Evolutionary conservation across 345 rosid species (phyloP).

Genomic region (Gossypioides kirkii): DNA sequence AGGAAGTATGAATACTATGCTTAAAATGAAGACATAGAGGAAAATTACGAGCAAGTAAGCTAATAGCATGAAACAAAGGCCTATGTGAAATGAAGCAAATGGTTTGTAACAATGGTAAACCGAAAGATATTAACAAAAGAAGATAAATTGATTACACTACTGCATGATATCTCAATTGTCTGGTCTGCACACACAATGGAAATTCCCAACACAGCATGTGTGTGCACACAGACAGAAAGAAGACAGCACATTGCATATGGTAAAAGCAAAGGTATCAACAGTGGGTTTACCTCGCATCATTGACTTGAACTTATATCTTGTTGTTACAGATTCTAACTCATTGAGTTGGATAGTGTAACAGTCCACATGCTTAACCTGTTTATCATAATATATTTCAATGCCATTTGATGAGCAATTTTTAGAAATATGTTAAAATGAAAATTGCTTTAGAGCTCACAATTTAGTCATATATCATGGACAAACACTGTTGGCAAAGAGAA

Average conservation of each 20-base stretch:
- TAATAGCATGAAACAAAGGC: neutral
- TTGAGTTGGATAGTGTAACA: slow-evolving; percentile 62
- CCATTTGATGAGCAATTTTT: neutral
- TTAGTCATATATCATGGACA: neutral
- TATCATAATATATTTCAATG: neutral
- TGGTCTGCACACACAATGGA: neutral
- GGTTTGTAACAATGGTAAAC: neutral
- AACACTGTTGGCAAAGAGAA: slow-evolving; percentile 2
- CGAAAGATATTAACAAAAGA: neutral
- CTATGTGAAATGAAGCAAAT: neutral
- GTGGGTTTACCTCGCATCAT: slow-evolving; percentile 82
- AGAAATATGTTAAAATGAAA: neutral
- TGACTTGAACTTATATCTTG: slow-evolving; percentile 71
- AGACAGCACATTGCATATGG: neutral
- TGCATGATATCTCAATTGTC: slow-evolving; percentile 1
- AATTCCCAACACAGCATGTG: neutral
- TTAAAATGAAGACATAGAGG: neutral
- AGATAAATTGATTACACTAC: neutral
- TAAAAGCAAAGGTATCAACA: neutral
- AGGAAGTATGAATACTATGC: slow-evolving; percentile 1
- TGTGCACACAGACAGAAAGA: neutral
- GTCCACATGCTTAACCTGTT: slow-evolving; percentile 84
- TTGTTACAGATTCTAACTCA: slow-evolving; percentile 78
- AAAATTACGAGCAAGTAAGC: neutral
- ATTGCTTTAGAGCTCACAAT: neutral